Evolutionary conservation across 202 grass and related monocot genomes (phyloP), one percentile per base, ranked within the genome.

Genomic region (Miscanthus sacchariflorus): DNA sequence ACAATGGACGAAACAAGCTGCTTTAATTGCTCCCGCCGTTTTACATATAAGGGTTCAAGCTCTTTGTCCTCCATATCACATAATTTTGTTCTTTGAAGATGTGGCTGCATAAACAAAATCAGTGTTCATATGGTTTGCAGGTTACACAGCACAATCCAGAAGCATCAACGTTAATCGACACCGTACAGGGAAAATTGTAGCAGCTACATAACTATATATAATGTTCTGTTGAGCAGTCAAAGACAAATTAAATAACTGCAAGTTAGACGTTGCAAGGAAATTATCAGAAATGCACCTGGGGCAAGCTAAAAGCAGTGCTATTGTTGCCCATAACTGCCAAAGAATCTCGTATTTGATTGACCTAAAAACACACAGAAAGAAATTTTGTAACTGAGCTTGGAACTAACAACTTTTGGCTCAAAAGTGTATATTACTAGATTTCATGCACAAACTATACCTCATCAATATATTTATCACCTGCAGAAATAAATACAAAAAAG

Each of bases 51-150:
- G 38, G 87, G 88, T 24, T 95, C 94, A 63, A 96, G 91, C 84
- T 99, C 91, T 67, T 80, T 88, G 83, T 99, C 97, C 35, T 95
- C 92, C 92, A 99, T 83, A 7, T 99, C 94, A 61, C 97, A 99
- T 83, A 99, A 88, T 77, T 95, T 99, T 82, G 97, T 96, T 93
- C 97, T 96, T 96, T 96, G 94, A 38, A 99, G 90, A 96, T 99
- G 97, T 78, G 97, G 97, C 97, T 99, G 93, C 24, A 87, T 88
- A 77, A 87, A 86, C 3, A 74, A 81, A 72, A 74, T 30, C 28
- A 30, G 28, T 30, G 28, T 30, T 30, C 28, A 30, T 30, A 30
- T 30, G 28, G 28, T 30, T 30, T 30, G 28, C 28, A 30, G 28
- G 28, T 30, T 30, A 30, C 28, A 30, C 28, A 30, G 28, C 28